Evolutionary conservation across 2,329 filamentous ascomycete genomes (phyloP).

Genomic region (Aspergillus pseudoterreus): DNA sequence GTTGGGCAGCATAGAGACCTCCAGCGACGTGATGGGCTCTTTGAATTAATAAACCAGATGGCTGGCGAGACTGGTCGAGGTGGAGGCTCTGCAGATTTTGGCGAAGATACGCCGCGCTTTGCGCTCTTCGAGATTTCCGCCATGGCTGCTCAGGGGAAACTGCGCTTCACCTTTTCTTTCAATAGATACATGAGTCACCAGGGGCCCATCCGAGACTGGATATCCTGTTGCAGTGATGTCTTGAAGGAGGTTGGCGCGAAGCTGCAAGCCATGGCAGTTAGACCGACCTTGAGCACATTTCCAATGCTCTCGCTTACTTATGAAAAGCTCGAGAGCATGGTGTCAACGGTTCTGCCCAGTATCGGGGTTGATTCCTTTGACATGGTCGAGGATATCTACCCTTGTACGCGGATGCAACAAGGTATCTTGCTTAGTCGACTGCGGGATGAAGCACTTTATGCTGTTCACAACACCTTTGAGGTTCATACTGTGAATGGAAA

Average conservation of each 20-base stretch:
- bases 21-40: constrained; percentile 43
- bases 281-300: constrained; percentile 41
- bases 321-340: constrained; percentile 35
- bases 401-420: constrained; percentile 38
- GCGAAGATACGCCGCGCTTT: constrained; percentile 43
- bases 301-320: constrained; percentile 46
- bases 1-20: constrained; percentile 41
- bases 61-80: constrained; percentile 45
- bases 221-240: constrained; percentile 34
- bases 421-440: constrained; percentile 33
- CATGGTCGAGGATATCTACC: constrained; percentile 42
- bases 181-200: constrained; percentile 49
- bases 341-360: constrained; percentile 32
- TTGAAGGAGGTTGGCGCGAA: constrained; percentile 28
- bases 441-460: constrained; percentile 33
- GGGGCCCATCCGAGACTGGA: constrained; percentile 41
- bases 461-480: constrained; percentile 37
- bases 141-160: constrained; percentile 43
- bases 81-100: constrained; percentile 45
- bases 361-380: constrained; percentile 31
- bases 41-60: constrained; percentile 43
- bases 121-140: constrained; percentile 53
- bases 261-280: constrained; percentile 22
- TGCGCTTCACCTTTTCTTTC: constrained; percentile 51
- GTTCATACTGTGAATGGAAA: constrained; percentile 16